Conservation (phyloP, 495 filamentous ascomycete species). For the Sabuloglossum arenarium region DNA sequence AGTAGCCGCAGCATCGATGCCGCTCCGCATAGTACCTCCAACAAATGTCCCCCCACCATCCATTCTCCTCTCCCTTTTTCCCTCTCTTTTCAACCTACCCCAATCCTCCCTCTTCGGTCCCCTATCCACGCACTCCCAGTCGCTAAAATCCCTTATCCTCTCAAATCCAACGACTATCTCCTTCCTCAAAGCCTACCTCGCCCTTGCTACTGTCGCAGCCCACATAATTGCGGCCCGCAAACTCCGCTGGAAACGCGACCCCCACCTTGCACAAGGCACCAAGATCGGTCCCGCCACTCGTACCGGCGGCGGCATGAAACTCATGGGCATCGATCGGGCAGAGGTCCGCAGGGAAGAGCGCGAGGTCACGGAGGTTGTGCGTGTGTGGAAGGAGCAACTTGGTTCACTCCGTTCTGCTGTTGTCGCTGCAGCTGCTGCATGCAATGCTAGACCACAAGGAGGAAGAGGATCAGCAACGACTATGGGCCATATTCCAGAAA, state of each 20-base stretch:
- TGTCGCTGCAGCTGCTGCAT: background rate
- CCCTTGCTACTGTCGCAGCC: constrained; percentile 39
- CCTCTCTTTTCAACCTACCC: constrained; percentile 37
- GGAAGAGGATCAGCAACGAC: background rate
- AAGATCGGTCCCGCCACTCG: constrained; percentile 48
- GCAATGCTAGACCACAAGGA: background rate
- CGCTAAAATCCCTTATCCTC: constrained; percentile 34
- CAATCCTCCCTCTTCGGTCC: constrained; percentile 30
- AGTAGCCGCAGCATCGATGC: background rate
- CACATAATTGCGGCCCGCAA: constrained; percentile 73
- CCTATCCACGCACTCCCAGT: constrained; percentile 26
- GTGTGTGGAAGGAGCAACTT: constrained; percentile 46
- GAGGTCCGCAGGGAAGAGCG: constrained; percentile 70
- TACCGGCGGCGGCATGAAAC: constrained; percentile 66
- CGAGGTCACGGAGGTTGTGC: constrained; percentile 60
- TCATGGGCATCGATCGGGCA: constrained; percentile 56
- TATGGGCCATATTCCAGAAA: constrained; percentile 36
- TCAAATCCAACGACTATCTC: constrained; percentile 29
- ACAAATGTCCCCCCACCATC: constrained; percentile 82
- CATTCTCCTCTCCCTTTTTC: constrained; percentile 55
- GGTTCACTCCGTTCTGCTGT: constrained; percentile 33
- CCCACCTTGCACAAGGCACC: constrained; percentile 69
- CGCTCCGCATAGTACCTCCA: constrained; percentile 31
- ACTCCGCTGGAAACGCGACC: constrained; percentile 76
- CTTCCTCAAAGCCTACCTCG: constrained; percentile 26